phyloP scores from a whole-genome alignment of 805 yeast genomes.

The Pichia cephalocereana region DNA sequence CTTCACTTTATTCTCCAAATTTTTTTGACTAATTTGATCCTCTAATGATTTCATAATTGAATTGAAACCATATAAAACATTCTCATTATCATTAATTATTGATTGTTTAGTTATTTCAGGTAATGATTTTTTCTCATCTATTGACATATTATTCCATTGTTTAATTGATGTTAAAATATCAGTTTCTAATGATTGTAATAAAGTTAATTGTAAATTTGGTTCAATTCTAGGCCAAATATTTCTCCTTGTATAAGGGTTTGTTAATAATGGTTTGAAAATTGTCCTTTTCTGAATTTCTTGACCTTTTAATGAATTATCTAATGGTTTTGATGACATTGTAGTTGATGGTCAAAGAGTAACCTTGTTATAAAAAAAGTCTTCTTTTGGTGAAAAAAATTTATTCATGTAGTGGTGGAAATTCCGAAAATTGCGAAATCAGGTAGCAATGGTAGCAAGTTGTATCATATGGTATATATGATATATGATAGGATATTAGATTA shows the following conservation, averaged over 20 bases:
- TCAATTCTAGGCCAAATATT: slow-evolving; percentile 32
- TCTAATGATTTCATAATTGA: slow-evolving; percentile 41
- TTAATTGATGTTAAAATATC: slow-evolving; percentile 6
- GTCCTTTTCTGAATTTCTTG: slow-evolving; percentile 31
- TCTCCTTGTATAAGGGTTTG: slow-evolving; percentile 49
- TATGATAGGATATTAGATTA: too few species aligned
- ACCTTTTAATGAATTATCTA: not conserved
- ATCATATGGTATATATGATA: too few species aligned
- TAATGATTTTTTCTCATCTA: slow-evolving; percentile 13
- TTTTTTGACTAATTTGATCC: slow-evolving; percentile 23
- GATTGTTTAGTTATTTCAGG: slow-evolving; percentile 10
- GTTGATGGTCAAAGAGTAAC: too few species aligned
- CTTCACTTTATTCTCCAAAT: slow-evolving; percentile 15
- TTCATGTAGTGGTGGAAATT: too few species aligned
- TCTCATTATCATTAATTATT: slow-evolving; percentile 5
- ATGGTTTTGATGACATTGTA: not conserved
- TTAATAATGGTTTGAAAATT: slow-evolving; percentile 55
- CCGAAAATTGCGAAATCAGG: too few species aligned
- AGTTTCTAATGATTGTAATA: slow-evolving; percentile 20
- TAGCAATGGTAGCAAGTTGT: too few species aligned
- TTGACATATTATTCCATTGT: slow-evolving; percentile 17
- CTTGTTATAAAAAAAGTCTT: too few species aligned
- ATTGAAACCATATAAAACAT: slow-evolving; percentile 44
- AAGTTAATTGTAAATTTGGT: slow-evolving; percentile 22
- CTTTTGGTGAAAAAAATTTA: too few species aligned